Evolutionary conservation across 192 early-diverging fungal genomes (phyloP), one percentile per base, ranked within the genome.

Genomic region (Coemansia brasiliensis): DNA sequence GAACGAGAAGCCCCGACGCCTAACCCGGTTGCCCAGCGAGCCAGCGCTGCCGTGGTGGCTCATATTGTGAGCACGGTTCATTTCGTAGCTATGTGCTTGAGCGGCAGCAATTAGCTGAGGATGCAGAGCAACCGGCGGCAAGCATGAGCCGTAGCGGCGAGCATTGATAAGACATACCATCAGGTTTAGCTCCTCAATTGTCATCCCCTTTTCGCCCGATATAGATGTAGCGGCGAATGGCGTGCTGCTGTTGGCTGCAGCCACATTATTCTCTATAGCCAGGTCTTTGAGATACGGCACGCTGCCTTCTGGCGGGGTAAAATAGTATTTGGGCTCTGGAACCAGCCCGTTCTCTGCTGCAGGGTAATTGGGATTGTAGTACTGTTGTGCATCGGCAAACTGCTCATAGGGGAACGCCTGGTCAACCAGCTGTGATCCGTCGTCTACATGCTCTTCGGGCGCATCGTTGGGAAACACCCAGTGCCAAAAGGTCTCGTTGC

Each of bases 71-170:
- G 60, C 62, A n/a, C 58, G 57, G 52, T 74, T 74, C 60, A 72
- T 69, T 53, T 67, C 70, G 52, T 77, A 69, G 58, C 72, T 76
- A 57, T 82, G 80, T 18, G 66, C 52, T 54, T 77, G 69, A 7
- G 80, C 74, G 0, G 74, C 49, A 0, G 60, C 57, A 41, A 66
- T 67, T 2, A 82, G 64, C 42, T 69, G 49, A 10, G 55, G 39
- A 18, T 72, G 57, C 20, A 77, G 55, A 0, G 65, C 70, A 27
- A 82, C 26, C 0, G 80, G 80, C 32, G 61, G 55, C 21, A 73
- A 27, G 22, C 80, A 71, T 24, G 73, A 61, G 3, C 48, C 41
- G 29, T 69, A 60, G 51, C 80, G 74, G 9, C 59, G 69, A 3
- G 73, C 52, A 43, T 82, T 82, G 46, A 77, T 45, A 26, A 77